A percentile compares a stretch with the other conserved stretches of the same genome.
Conservation (phyloP, 768 basidiomycete species). For the Sporobolomyces pararoseus region DNA sequence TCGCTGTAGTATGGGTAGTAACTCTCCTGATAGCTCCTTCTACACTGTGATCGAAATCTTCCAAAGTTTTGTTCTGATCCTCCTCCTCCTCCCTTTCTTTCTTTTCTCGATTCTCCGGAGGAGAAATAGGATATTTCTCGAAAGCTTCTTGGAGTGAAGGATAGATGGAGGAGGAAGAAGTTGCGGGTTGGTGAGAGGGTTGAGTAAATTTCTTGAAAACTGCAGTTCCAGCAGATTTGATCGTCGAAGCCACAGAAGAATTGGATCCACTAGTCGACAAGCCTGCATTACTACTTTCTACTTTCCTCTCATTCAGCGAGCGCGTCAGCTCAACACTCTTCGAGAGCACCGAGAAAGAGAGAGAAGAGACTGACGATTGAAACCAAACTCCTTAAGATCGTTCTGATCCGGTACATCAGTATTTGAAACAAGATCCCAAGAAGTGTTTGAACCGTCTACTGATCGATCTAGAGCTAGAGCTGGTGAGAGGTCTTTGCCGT, state of each 20-base stretch:
- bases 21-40: slow-evolving; percentile 2
- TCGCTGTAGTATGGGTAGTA: slow-evolving; percentile 5
- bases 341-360: not conserved
- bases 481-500: too few species aligned
- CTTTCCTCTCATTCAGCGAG: slow-evolving; percentile 38
- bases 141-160: not conserved
- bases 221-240: not conserved
- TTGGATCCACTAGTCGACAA: not conserved
- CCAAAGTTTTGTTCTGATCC: not conserved
- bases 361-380: slow-evolving; percentile 62
- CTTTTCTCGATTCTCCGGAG: not conserved
- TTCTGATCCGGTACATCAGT: slow-evolving; percentile 95
- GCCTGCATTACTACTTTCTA: slow-evolving; percentile 53
- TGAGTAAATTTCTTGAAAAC: not conserved
- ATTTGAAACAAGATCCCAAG: slow-evolving; percentile 81
- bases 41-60: not conserved
- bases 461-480: too few species aligned
- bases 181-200: too few species aligned
- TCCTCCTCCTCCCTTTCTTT: not conserved
- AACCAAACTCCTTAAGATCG: slow-evolving; percentile 74
- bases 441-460: slow-evolving; percentile 77
- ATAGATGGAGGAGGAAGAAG: not conserved
- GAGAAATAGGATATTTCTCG: not conserved
- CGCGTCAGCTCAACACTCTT: not conserved
- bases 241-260: not conserved